Percentiles rank a stretch among this genome's conserved stretches.
These are phyloP conservation scores for Aspergillus viridinutans DNA, from an alignment of 2,329 filamentous ascomycete species.

Conservation along the genomic window DNA sequence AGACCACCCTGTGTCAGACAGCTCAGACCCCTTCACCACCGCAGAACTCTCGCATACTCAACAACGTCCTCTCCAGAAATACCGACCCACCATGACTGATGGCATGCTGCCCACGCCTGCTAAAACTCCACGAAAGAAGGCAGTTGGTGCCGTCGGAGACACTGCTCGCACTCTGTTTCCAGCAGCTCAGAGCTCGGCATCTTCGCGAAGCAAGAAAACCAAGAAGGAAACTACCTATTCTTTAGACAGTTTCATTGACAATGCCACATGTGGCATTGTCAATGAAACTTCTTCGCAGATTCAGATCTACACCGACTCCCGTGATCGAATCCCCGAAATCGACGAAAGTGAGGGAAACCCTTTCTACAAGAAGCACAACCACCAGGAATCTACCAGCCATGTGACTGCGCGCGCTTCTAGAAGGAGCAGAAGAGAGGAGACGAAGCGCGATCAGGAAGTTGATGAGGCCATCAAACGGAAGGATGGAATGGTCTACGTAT, in stretches of 20 bases:
- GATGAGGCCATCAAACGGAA: slow-evolving; percentile 49
- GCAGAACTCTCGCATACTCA: slow-evolving; percentile 18
- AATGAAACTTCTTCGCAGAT: slow-evolving; percentile 48
- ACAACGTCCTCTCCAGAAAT: slow-evolving; percentile 19
- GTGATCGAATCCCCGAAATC: slow-evolving; percentile 55
- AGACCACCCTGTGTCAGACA: slow-evolving; percentile 13
- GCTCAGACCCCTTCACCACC: slow-evolving; percentile 21
- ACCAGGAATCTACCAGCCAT: slow-evolving; percentile 21
- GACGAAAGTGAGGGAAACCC: slow-evolving; percentile 53
- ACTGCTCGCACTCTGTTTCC: slow-evolving; percentile 54
- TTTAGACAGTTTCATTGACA: slow-evolving; percentile 40
- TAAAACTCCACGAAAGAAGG: slow-evolving; percentile 58
- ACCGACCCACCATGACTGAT: slow-evolving; percentile 28
- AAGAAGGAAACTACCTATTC: slow-evolving; percentile 45
- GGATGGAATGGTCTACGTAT: slow-evolving; percentile 58
- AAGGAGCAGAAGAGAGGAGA: slow-evolving; percentile 33
- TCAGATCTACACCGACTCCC: slow-evolving; percentile 60
- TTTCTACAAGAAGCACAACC: slow-evolving; percentile 45
- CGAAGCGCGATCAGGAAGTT: slow-evolving; percentile 39
- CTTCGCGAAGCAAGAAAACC: slow-evolving; percentile 45
- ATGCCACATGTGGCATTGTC: too few species aligned
- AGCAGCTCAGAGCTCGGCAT: slow-evolving; percentile 41
- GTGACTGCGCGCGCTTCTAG: slow-evolving; percentile 28
- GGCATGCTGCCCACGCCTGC: slow-evolving; percentile 58
- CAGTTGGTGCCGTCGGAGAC: slow-evolving; percentile 40